Evolutionary conservation across 208 protist species (phyloP), one percentile per base, ranked within the genome.

Genomic region (Trypanosoma theileri): DNA sequence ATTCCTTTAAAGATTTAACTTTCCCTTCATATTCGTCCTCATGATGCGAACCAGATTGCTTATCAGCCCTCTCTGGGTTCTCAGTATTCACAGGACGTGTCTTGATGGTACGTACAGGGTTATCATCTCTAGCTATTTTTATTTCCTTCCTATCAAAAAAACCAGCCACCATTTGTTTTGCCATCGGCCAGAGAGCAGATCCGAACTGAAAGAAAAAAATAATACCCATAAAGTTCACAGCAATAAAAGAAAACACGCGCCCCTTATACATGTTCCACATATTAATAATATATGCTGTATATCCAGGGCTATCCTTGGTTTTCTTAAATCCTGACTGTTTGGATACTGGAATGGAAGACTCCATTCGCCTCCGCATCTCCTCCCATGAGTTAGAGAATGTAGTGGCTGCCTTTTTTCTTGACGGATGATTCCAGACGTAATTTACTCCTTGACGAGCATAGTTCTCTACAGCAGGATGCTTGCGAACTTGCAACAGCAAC

Each of bases 151-250:
- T 28, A 26, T 54, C 19, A 59, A 63, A 44, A 60, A 52, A 24
- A 56, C 51, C 48, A 35, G 19, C 59, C 12, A 72, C 59, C 21
- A 79, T 57, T 26, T 75, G 59, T 48, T 63, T 84, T 48, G 72
- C 2, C 28, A 52, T 61, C 41, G 74, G 56, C 76, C 73, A 85
- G 1, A 86, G 6, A 62, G 76, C 66, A 14, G 75, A 77, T 4
- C 73, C 59, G 26, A 88, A 69, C 35, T 91, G 79, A 54, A 87
- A 55, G n/a, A 88, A 22, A 10, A 94, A 50, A 24, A 94, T 24
- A 53, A 94, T 74, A 22, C 62, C 71, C 69, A 94, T 79, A 42
- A 92, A 77, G 67, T 94, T 92, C 0, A 82, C 82, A 48, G 73
- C 69, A 31, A 92, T 63, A 63, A 94, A 94, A 26, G 77, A 79